Conservation (phyloP, 306 rosid species). For the Argentina anserina region DNA sequence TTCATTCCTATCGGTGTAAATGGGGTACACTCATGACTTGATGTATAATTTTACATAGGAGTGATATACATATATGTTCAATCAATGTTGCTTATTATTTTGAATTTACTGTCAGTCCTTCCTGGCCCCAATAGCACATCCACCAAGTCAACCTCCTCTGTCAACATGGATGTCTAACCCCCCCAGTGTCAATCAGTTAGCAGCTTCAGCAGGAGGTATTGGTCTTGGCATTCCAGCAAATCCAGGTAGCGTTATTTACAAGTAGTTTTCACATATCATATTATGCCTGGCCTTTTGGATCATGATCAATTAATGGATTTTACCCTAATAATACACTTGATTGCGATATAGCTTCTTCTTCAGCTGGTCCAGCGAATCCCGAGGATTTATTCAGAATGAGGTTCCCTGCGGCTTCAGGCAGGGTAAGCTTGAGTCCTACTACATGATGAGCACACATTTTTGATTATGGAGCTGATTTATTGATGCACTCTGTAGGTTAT, state of each 20-base stretch:
- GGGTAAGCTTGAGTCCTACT: slow-evolving; percentile 39
- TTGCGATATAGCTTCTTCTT: slow-evolving; percentile 54
- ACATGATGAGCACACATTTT: neutral
- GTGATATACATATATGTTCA: neutral
- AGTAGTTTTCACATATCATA: slow-evolving; percentile 4
- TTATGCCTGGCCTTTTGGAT: neutral
- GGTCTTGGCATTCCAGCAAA: slow-evolving; percentile 64
- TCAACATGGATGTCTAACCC: slow-evolving; percentile 85
- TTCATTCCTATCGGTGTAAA: slow-evolving; percentile 75
- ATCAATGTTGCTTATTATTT: neutral
- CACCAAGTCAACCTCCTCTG: slow-evolving; percentile 53
- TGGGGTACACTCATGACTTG: slow-evolving; percentile 57
- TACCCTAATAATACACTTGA: slow-evolving; percentile 10
- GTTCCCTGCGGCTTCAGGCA: slow-evolving; percentile 60
- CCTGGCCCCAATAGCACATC: slow-evolving; percentile 55
- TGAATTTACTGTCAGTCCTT: slow-evolving; percentile 47
- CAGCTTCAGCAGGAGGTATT: slow-evolving; percentile 61
- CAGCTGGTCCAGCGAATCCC: slow-evolving; percentile 63
- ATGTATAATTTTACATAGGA: neutral
- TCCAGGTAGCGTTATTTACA: slow-evolving; percentile 39
- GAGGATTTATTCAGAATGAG: slow-evolving; percentile 59
- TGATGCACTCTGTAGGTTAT: slow-evolving; percentile 47
- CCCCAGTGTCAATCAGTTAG: slow-evolving; percentile 53
- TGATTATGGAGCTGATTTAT: neutral
- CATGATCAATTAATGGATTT: neutral